Conservation (phyloP, 83 land plant genomes). For the Picea mariana region DNA sequence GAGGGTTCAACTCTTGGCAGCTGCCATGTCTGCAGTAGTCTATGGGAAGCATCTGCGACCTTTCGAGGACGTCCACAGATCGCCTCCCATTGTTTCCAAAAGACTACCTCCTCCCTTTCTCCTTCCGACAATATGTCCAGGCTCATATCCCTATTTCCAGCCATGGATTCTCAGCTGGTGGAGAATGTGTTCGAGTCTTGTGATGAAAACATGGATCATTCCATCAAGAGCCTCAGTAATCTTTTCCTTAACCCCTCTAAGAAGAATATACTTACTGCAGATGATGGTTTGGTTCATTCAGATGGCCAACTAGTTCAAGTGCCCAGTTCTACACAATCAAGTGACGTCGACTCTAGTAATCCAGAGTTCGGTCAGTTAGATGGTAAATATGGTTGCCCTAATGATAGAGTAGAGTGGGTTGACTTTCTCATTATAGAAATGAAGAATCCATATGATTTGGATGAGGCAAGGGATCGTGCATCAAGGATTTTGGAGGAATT, state of each 20-base stretch:
- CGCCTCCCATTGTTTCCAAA: too few relatives aligned
- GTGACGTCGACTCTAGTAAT: constrained; percentile 17
- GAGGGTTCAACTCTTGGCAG: too few relatives aligned
- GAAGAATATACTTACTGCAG: not conserved
- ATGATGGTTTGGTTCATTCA: constrained; percentile 10
- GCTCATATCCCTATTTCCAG: too few relatives aligned
- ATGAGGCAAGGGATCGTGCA: constrained; percentile 65
- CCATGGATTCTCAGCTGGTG: constrained; percentile 49
- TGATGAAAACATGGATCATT: constrained; percentile 54
- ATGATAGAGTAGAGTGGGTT: constrained; percentile 53
- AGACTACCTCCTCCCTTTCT: too few relatives aligned
- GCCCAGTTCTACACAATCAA: not conserved
- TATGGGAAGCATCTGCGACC: too few relatives aligned
- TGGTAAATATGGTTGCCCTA: constrained; percentile 4
- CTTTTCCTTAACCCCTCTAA: constrained; percentile 32
- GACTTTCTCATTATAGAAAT: constrained; percentile 66
- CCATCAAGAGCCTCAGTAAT: constrained; percentile 55
- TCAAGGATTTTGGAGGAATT: constrained; percentile 56
- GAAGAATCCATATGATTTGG: constrained; percentile 53
- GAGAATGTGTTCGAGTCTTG: constrained; percentile 52
- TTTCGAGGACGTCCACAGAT: too few relatives aligned
- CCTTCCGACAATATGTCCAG: too few relatives aligned
- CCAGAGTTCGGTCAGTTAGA: not conserved
- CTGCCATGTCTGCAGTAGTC: too few relatives aligned
- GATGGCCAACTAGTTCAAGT: constrained; percentile 12